phyloP scores from a whole-genome alignment of 129 eudicot species.

The Chrysanthemum lavandulifolium region DNA sequence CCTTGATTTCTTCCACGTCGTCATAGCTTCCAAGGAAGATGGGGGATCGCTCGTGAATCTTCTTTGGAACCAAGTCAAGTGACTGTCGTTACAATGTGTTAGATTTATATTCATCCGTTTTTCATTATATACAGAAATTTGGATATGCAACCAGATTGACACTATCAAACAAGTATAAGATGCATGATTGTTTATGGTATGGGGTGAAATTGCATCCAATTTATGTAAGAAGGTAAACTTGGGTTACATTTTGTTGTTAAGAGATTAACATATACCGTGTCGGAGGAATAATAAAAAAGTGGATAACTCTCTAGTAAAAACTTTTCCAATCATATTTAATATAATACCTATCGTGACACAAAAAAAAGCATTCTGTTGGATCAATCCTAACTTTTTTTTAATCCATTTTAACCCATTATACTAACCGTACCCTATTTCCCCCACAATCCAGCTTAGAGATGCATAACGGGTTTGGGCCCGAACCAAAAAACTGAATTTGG shows the following conservation, averaged over 20 bases:
- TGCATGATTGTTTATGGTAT: too few species aligned
- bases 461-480: too few species aligned
- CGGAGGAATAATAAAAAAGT: too few species aligned
- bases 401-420: background rate
- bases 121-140: too few species aligned
- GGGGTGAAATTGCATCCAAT: too few species aligned
- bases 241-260: too few species aligned
- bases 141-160: too few species aligned
- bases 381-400: background rate
- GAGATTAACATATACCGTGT: too few species aligned
- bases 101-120: background rate
- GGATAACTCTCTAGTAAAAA: background rate
- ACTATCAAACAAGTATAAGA: too few species aligned
- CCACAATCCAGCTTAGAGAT: background rate
- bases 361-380: background rate
- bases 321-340: background rate
- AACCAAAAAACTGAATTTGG: too few species aligned
- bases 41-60: constrained; percentile 91
- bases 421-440: background rate
- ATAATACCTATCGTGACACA: background rate
- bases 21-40: constrained; percentile 95
- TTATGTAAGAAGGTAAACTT: too few species aligned
- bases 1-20: constrained; percentile 96
- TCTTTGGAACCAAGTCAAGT: constrained; percentile 80
- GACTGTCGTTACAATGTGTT: constrained; percentile 45